Base-by-base conservation (phyloP, 768 basidiomycete genomes). In the Imleria badia region DNA sequence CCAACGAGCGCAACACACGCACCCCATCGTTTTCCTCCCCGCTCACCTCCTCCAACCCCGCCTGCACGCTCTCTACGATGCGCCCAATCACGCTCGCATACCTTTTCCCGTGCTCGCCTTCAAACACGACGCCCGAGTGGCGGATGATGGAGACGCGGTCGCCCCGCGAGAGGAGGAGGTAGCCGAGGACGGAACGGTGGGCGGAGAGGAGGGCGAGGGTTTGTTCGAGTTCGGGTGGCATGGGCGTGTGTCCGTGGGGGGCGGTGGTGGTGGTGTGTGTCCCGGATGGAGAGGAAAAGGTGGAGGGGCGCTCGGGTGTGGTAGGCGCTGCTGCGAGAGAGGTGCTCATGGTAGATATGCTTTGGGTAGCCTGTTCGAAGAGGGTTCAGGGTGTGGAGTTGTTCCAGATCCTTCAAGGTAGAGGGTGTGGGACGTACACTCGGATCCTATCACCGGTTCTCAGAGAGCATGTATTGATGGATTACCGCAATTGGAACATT, bases 151-250 rank as follows among this genome's bases (percentile, higher is more conserved):
- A 84, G 19, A 83, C 80, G 7, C 85, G 86, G 43, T 81, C 80
- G 1, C 84, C 81, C 5, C 91, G 80, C 4, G 91, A 87, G 31
- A 95, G 76, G 1, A 95, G 81, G 64, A 96, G 80, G 68, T 94
- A 94, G 2, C 94, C 93, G 7, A 92, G 81, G 5, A 95, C 92
- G 19, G 90, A 87, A 17, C 90, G 81, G 65, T 95, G 89, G 6
- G 89, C 80, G 2, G 91, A 86, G 48, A 96, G 78, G 58, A 87
- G 72, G 1, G 85, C 70, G 13, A 95, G 79, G 1, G 87, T 94
- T 59, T 86, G 82, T 68, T 94, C 92, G 45, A 94, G 82, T 64
- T 93, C 91, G n/a, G 89, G 84, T 13, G 87, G 79, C 72, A 86
- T 81, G 1, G 54, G 46, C 2, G 51, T 33, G 52, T 66, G 64